Conservation (phyloP, 73 alveolate species). For the Urostyla sp. region DNA sequence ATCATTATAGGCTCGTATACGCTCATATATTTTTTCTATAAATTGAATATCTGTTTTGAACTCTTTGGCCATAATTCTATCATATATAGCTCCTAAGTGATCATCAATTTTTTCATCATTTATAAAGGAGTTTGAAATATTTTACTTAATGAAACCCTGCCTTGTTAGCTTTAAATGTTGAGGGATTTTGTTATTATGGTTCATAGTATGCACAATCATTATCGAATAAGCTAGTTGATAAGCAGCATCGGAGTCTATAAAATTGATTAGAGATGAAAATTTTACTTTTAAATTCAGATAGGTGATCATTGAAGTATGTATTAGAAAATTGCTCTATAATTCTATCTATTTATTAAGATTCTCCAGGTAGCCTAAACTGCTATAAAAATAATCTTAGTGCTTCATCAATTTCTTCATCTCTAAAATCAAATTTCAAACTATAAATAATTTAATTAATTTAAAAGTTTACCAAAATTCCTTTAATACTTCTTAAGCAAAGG, state of each 20-base stretch:
- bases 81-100: conserved; percentile 60
- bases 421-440: conserved; percentile 60
- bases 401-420: conserved; percentile 59
- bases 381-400: conserved; percentile 74
- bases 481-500: conserved; percentile 43
- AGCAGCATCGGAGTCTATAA: conserved; percentile 63
- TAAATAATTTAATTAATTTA: too few relatives aligned
- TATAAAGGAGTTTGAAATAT: conserved; percentile 21
- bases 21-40: conserved; percentile 73
- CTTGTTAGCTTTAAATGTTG: conserved; percentile 62
- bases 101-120: conserved; percentile 39
- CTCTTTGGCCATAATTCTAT: conserved; percentile 60
- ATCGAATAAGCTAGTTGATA: conserved; percentile 73
- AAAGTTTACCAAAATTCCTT: conserved; percentile 67
- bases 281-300: conserved; percentile 54
- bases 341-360: conserved; percentile 76
- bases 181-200: conserved; percentile 64
- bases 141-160: conserved; percentile 60
- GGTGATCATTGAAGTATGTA: conserved; percentile 67
- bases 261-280: too few relatives aligned
- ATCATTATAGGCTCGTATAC: conserved; percentile 59
- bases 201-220: conserved; percentile 71
- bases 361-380: conserved; percentile 79
- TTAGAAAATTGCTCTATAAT: conserved; percentile 65
- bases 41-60: conserved; percentile 71